Percentiles rank a stretch among this genome's conserved stretches.
Conservation (phyloP, 2,329 filamentous ascomycete genomes). For the Fusarium sulawesiense region DNA sequence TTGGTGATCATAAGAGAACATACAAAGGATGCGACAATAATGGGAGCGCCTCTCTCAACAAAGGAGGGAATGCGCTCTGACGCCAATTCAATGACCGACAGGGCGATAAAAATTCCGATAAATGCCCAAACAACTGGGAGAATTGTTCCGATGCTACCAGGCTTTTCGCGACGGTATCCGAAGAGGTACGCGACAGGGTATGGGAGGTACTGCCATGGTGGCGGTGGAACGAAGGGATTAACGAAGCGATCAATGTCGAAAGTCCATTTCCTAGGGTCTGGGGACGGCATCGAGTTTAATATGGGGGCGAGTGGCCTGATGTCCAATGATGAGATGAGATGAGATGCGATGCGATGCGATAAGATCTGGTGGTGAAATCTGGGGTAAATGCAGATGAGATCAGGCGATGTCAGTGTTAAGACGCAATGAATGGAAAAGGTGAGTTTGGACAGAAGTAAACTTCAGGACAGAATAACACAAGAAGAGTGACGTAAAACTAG, state of each 20-base stretch:
- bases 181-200: slow-evolving; percentile 74
- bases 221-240: slow-evolving; percentile 75
- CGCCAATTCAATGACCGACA: slow-evolving; percentile 69
- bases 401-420: background rate
- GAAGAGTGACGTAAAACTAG: slow-evolving; percentile 1
- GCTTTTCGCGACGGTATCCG: slow-evolving; percentile 64
- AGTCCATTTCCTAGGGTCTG: slow-evolving; percentile 55
- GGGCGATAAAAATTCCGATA: slow-evolving; percentile 71
- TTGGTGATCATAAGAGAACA: slow-evolving; percentile 46
- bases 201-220: slow-evolving; percentile 73
- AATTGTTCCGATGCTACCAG: slow-evolving; percentile 64
- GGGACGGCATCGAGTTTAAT: slow-evolving; percentile 26
- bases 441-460: background rate
- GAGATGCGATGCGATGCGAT: background rate
- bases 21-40: slow-evolving; percentile 78
- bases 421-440: background rate
- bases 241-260: slow-evolving; percentile 83
- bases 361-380: background rate
- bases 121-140: slow-evolving; percentile 71
- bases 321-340: background rate
- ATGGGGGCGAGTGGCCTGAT: background rate
- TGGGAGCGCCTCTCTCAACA: slow-evolving; percentile 62
- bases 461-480: background rate
- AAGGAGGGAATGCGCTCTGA: slow-evolving; percentile 67
- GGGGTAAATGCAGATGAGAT: slow-evolving; percentile 20